phyloP scores from a whole-genome alignment of 768 basidiomycete genomes.

The Lentinula guzmanii region DNA sequence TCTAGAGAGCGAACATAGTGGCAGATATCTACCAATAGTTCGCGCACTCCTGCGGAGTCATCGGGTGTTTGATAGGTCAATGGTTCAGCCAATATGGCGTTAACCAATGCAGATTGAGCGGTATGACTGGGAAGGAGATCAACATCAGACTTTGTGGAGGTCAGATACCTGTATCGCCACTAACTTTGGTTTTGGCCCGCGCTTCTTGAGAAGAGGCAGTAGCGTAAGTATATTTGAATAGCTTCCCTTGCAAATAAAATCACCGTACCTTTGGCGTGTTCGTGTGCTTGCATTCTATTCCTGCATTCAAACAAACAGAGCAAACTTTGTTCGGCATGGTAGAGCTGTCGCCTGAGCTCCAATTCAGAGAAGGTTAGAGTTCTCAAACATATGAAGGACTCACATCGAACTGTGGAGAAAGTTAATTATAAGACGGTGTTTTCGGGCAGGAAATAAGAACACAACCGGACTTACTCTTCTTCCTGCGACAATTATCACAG shows the following conservation, averaged over 20 bases:
- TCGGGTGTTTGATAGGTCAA: neutral
- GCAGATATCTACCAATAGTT: neutral
- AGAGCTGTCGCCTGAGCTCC: constrained; percentile 31
- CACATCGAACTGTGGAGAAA: neutral
- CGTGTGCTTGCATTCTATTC: constrained; percentile 31
- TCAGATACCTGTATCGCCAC: neutral
- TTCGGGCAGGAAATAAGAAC: constrained; percentile 7
- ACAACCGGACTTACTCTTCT: constrained; percentile 40
- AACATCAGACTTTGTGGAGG: neutral
- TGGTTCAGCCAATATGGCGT: neutral
- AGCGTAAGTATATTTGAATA: neutral
- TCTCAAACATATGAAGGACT: neutral
- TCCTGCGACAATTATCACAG: constrained; percentile 55
- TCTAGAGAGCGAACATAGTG: neutral
- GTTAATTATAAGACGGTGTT: neutral
- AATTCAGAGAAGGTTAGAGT: constrained; percentile 29
- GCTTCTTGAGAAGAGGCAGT: neutral
- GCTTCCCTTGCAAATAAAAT: neutral
- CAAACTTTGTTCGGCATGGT: constrained; percentile 31
- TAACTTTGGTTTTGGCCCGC: constrained; percentile 17
- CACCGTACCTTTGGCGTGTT: constrained; percentile 28
- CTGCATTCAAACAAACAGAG: constrained; percentile 30
- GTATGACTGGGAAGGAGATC: neutral
- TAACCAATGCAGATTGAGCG: neutral
- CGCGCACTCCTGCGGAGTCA: neutral